phyloP scores from a whole-genome alignment of 2,329 filamentous ascomycete species.

The Ascosphaera pollenicola region DNA sequence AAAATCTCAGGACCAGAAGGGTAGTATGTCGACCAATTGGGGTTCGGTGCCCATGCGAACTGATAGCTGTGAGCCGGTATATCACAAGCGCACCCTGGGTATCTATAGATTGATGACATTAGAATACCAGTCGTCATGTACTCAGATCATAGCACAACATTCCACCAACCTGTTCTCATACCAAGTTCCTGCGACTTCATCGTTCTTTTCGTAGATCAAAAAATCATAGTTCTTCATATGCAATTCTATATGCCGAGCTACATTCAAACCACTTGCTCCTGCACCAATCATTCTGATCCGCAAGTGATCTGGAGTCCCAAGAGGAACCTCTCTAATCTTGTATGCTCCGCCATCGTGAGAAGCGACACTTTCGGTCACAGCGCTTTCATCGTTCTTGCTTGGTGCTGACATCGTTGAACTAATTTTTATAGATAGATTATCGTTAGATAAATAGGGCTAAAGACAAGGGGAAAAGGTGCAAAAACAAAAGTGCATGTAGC shows the following conservation, averaged over 20 bases:
- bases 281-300: conserved; percentile 7
- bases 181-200: conserved; percentile 18
- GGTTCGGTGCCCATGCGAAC: conserved; percentile 43
- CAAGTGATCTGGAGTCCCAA: conserved; percentile 2
- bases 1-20: conserved; percentile 44
- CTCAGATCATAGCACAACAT: not conserved
- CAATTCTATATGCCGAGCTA: conserved; percentile 4
- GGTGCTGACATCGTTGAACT: too few relatives aligned
- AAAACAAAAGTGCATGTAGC: too few relatives aligned
- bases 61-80: conserved; percentile 51
- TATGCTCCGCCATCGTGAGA: not conserved
- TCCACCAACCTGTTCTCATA: conserved; percentile 11
- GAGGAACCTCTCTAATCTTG: not conserved
- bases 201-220: conserved; percentile 13
- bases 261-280: conserved; percentile 6
- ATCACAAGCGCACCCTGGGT: conserved; percentile 45
- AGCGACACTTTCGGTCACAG: conserved; percentile 3
- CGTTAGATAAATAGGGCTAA: too few relatives aligned
- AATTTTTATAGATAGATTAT: too few relatives aligned
- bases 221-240: conserved; percentile 7
- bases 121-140: conserved; percentile 5
- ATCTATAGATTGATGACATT: conserved; percentile 26
- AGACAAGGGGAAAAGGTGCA: too few relatives aligned
- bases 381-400: too few relatives aligned
- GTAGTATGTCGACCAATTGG: conserved; percentile 46